Conservation (phyloP, 176 grass and related monocot species). For the Chrysopogon serrulatus region DNA sequence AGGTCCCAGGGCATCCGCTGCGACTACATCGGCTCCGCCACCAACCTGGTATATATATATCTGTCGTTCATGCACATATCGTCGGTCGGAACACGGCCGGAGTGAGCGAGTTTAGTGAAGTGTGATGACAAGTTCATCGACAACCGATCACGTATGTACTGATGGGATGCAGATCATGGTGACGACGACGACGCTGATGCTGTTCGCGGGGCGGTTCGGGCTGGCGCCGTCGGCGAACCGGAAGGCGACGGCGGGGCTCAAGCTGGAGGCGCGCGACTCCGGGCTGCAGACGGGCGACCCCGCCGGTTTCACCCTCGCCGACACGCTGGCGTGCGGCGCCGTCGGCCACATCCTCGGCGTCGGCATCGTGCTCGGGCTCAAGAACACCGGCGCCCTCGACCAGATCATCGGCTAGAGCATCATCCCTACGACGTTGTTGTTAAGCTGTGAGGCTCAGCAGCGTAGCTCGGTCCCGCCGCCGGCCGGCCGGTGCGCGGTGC, state of each 20-base stretch:
- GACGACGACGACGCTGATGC: constrained; percentile 87
- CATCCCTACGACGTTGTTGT: not conserved
- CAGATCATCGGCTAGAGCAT: constrained; percentile 48
- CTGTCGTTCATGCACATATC: too few species aligned
- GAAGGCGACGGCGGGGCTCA: constrained; percentile 86
- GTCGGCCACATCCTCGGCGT: constrained; percentile 91
- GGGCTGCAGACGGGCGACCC: constrained; percentile 95
- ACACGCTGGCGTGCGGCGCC: constrained; percentile 80
- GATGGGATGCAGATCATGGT: constrained; percentile 67
- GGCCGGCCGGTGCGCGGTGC: not conserved
- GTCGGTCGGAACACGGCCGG: too few species aligned
- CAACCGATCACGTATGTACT: not conserved
- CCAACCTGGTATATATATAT: constrained; percentile 56
- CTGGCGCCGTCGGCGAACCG: constrained; percentile 95
- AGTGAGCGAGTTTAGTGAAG: too few species aligned
- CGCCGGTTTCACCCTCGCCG: constrained; percentile 88
- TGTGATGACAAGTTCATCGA: too few species aligned
- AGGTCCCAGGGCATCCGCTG: constrained; percentile 70
- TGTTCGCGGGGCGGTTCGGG: constrained; percentile 88
- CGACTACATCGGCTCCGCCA: constrained; percentile 85
- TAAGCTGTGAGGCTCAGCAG: not conserved
- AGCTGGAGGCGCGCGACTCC: constrained; percentile 78
- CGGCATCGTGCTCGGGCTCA: constrained; percentile 87
- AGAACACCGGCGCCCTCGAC: constrained; percentile 68
- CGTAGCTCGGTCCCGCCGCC: not conserved